Evolutionary conservation across 208 protist genomes (phyloP), one percentile per base, ranked within the genome.

Genomic region (Vickermania spadyakhi): DNA sequence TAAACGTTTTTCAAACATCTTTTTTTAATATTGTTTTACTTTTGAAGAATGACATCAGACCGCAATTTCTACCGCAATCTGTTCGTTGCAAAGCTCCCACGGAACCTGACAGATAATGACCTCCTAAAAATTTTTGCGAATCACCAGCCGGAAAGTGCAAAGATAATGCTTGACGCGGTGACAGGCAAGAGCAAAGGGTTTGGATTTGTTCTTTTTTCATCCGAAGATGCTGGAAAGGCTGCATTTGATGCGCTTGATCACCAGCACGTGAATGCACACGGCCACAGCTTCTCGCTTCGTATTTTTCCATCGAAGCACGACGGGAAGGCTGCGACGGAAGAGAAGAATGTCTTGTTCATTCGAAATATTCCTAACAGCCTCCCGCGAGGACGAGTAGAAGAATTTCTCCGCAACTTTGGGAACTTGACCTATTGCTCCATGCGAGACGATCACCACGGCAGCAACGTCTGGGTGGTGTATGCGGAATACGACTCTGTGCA

Each of bases 1-100:
- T 18, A n/a, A n/a, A 45, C 18, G 18, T 45, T n/a, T 18, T 18
- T 7, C 11, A n/a, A 45, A n/a, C 36, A n/a, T 18, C 18, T 45
- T 45, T 18, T 45, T 45, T 18, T 45, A 45, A 7, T n/a, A 7
- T 45, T 18, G 11, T n/a, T 45, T 45, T 45, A 45, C 36, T 55
- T 55, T 22, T 23, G 21, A 18, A 26, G 25, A 13, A 89, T 85
- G 75, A 75, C 78, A 21, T 86, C 65, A 13, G 95, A 96, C 58
- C 98, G 93, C 63, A 99, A 99, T 68, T 68, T 98, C 25, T 99
- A 96, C 58, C 98, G 93, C 62, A 99, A 99, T 68, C 68, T 98
- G 23, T 99, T 96, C 69, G 84, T 98, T 62, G 97, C 98, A 58
- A 97, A 98, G 71, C 78, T 99, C 28, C 82, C 84, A 29, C 86